Evolutionary conservation across 305 asterid genomes (phyloP).

Genomic region (Fraxinus sp.): DNA sequence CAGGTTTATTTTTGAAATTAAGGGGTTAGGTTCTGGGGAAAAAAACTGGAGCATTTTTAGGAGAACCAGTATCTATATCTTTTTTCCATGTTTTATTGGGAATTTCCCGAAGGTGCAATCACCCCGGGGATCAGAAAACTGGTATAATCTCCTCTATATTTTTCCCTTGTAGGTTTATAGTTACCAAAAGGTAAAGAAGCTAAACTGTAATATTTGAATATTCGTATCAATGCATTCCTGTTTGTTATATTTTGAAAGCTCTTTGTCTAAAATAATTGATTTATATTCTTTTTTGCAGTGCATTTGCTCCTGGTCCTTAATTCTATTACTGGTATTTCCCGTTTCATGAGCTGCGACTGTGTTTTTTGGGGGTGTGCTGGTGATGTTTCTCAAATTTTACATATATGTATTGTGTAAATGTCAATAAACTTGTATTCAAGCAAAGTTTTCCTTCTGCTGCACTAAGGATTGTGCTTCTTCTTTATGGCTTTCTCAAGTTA

Average conservation of each 20-base stretch:
- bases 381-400: slow-evolving; percentile 25
- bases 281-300: slow-evolving; percentile 30
- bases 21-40: not conserved
- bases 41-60: not conserved
- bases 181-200: not conserved
- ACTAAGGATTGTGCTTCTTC: slow-evolving; percentile 35
- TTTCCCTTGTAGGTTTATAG: not conserved
- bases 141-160: not conserved
- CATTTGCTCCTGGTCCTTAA: slow-evolving; percentile 5
- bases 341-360: slow-evolving; percentile 19
- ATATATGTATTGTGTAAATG: slow-evolving; percentile 29
- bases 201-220: not conserved
- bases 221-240: not conserved
- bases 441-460: slow-evolving; percentile 30
- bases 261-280: slow-evolving; percentile 18
- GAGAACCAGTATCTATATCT: not conserved
- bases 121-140: not conserved
- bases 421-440: slow-evolving; percentile 36
- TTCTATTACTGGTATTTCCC: slow-evolving; percentile 17
- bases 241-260: not conserved
- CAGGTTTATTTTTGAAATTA: not conserved
- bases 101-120: not conserved
- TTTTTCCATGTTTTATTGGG: not conserved
- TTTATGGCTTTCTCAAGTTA: slow-evolving; percentile 38
- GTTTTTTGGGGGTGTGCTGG: not conserved